Conservation (phyloP, 257 asterid species). For the Voacanga thouarsii region DNA sequence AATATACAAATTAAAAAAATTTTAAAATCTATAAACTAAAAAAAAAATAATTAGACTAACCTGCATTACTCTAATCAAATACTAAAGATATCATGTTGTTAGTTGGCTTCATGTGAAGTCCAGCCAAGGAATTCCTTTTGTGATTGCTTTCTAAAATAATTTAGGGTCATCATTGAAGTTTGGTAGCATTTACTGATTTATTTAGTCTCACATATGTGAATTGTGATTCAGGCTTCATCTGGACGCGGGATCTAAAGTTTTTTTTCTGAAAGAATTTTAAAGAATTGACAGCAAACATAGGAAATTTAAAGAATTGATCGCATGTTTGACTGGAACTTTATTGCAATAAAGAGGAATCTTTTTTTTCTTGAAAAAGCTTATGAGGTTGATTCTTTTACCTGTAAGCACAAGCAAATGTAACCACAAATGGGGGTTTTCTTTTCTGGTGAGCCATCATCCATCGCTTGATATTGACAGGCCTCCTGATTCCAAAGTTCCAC, state of each 20-base stretch:
- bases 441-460: constrained; percentile 28
- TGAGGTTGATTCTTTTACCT: constrained; percentile 13
- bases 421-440: constrained; percentile 33
- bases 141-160: neutral
- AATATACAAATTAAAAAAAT: no score
- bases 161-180: neutral
- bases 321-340: constrained; percentile 59
- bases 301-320: constrained; percentile 42
- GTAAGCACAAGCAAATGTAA: no score
- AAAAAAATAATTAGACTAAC: no score
- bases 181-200: neutral
- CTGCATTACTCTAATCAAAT: neutral
- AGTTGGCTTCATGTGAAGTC: constrained; percentile 1
- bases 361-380: neutral
- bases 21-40: no score
- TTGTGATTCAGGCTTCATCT: constrained; percentile 22
- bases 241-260: constrained; percentile 15
- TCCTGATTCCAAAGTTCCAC: constrained; percentile 23
- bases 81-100: no score
- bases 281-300: constrained; percentile 25
- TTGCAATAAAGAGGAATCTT: constrained; percentile 21
- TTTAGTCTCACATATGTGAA: constrained; percentile 3
- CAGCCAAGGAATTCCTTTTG: neutral
- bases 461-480: constrained; percentile 30
- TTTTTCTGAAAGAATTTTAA: constrained; percentile 26